Evolutionary conservation across 768 basidiomycete species (phyloP).

Genomic region (Psilocybe azurescens): DNA sequence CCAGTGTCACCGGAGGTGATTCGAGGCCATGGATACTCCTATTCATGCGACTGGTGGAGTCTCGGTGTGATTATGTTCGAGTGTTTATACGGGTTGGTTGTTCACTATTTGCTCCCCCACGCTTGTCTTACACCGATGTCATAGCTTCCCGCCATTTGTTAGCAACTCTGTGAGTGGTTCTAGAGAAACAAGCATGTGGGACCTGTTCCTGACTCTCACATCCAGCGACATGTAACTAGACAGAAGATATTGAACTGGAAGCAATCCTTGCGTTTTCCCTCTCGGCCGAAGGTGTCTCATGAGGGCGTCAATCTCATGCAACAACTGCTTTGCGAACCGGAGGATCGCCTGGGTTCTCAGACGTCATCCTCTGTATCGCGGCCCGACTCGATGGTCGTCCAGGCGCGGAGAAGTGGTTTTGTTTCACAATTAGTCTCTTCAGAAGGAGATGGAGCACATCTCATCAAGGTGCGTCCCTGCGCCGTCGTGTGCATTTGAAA

Average conservation of each 20-base stretch:
- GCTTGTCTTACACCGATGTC: constrained; percentile 14
- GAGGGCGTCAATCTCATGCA: constrained; percentile 90
- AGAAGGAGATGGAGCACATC: constrained; percentile 82
- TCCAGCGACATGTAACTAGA: constrained; percentile 88
- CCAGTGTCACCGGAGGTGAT: constrained; percentile 92
- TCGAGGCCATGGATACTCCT: constrained; percentile 90
- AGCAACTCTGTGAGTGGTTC: constrained; percentile 78
- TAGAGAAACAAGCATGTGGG: background rate
- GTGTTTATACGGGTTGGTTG: constrained; percentile 84
- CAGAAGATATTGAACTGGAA: constrained; percentile 99
- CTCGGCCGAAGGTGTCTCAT: constrained; percentile 80
- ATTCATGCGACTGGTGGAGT: constrained; percentile 99
- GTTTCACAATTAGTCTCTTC: constrained; percentile 50
- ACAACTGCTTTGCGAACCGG: constrained; percentile 91
- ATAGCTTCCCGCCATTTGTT: constrained; percentile 93
- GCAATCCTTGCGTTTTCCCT: constrained; percentile 85
- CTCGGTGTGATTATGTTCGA: constrained; percentile 97
- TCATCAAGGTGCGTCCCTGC: constrained; percentile 72
- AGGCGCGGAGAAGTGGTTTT: constrained; percentile 79
- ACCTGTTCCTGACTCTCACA: constrained; percentile 20
- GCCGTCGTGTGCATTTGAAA: constrained; percentile 7
- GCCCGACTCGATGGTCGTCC: constrained; percentile 78
- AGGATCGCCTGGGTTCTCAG: constrained; percentile 89
- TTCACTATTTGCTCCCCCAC: constrained; percentile 20
- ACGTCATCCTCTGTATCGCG: constrained; percentile 68